Conservation (phyloP, 257 asterid species). For the Schizonepeta tenuifolia region DNA sequence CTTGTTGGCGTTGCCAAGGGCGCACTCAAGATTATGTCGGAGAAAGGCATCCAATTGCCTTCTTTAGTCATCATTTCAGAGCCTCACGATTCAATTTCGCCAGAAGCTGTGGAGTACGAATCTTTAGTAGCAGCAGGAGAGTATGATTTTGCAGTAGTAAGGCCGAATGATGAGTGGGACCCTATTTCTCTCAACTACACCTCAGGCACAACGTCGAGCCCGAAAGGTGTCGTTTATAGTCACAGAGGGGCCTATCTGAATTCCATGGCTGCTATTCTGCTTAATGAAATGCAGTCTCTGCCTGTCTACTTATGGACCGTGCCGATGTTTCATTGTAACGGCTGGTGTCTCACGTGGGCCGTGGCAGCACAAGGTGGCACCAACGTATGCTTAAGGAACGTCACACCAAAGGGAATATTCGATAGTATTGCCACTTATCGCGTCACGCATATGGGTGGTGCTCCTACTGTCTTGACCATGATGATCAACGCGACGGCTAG, state of each 20-base stretch:
- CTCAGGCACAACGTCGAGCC: slow-evolving; percentile 78
- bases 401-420: slow-evolving; percentile 46
- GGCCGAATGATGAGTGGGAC: slow-evolving; percentile 67
- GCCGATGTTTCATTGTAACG: slow-evolving; percentile 82
- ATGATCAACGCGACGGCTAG: slow-evolving; percentile 40
- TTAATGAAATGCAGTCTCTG: slow-evolving; percentile 43
- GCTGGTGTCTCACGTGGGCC: slow-evolving; percentile 83
- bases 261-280: slow-evolving; percentile 50
- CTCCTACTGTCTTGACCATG: slow-evolving; percentile 54
- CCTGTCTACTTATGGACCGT: slow-evolving; percentile 71
- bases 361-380: slow-evolving; percentile 83
- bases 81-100: neutral
- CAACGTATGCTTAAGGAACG: slow-evolving; percentile 54
- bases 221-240: slow-evolving; percentile 79
- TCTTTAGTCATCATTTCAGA: slow-evolving; percentile 49
- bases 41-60: slow-evolving; percentile 37
- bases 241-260: slow-evolving; percentile 75
- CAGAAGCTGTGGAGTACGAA: slow-evolving; percentile 40
- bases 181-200: slow-evolving; percentile 74
- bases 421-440: slow-evolving; percentile 40
- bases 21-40: slow-evolving; percentile 41
- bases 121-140: slow-evolving; percentile 47
- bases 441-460: slow-evolving; percentile 71
- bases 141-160: slow-evolving; percentile 41
- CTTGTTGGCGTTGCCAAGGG: slow-evolving; percentile 40